Conservation (phyloP, 768 basidiomycete species). For the Rhizopogon salebrosus region DNA sequence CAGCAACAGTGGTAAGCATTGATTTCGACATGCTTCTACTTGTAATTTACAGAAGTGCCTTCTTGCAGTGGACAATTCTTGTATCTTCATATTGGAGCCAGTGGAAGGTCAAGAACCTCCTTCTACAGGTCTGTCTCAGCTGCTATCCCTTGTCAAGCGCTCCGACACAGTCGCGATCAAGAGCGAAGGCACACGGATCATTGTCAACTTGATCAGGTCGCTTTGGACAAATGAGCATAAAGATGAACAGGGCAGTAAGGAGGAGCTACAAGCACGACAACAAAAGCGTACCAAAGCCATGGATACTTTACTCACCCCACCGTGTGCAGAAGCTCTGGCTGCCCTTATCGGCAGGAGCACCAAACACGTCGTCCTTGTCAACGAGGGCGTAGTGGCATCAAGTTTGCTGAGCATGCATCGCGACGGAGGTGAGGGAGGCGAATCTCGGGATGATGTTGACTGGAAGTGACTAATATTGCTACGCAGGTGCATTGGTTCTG, state of each 20-base stretch:
- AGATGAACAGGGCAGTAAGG: constrained; percentile 21
- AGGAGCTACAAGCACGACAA: constrained; percentile 36
- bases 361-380: constrained; percentile 80
- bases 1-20: constrained; percentile 57
- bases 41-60: constrained; percentile 27
- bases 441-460: not conserved
- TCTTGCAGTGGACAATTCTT: constrained; percentile 38
- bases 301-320: constrained; percentile 42
- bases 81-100: constrained; percentile 45
- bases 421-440: constrained; percentile 50
- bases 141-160: constrained; percentile 71
- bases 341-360: constrained; percentile 71
- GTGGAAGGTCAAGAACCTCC: constrained; percentile 21
- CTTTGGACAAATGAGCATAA: constrained; percentile 56
- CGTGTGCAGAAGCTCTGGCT: constrained; percentile 57
- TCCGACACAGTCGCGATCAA: constrained; percentile 79
- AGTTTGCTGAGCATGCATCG: constrained; percentile 67
- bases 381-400: constrained; percentile 83
- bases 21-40: constrained; percentile 29
- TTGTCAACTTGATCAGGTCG: constrained; percentile 82
- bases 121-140: constrained; percentile 55
- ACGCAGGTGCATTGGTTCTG: constrained; percentile 56
- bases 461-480: constrained; percentile 2
- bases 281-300: constrained; percentile 51
- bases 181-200: constrained; percentile 85